These are phyloP conservation scores for Cylindrotheca closterium DNA, from an alignment of 108 stramenopile species.

Conservation along the genomic window DNA sequence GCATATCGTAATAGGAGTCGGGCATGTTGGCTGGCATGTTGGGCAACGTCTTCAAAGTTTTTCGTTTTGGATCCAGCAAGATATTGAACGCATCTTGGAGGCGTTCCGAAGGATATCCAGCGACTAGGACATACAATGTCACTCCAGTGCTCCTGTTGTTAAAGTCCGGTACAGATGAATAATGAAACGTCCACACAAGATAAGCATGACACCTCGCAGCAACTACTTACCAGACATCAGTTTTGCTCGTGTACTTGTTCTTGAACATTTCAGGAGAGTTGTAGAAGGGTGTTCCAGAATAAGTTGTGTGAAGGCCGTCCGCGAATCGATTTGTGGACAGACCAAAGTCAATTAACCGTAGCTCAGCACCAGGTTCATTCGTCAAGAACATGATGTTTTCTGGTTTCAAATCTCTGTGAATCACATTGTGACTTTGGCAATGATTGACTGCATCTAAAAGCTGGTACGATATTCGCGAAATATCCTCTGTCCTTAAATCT, in stretches of 20 bases:
- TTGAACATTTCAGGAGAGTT: constrained; percentile 80
- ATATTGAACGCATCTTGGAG: constrained; percentile 71
- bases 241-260: constrained; percentile 50
- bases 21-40: constrained; percentile 78
- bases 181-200: not conserved
- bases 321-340: constrained; percentile 39
- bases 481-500: constrained; percentile 77
- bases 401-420: constrained; percentile 40
- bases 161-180: no score
- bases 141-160: constrained; percentile 30
- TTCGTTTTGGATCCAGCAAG: constrained; percentile 36
- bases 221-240: constrained; percentile 74
- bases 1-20: constrained; percentile 62
- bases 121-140: constrained; percentile 73
- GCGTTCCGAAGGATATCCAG: constrained; percentile 67
- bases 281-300: constrained; percentile 79
- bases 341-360: constrained; percentile 82
- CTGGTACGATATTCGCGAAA: constrained; percentile 73
- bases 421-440: constrained; percentile 58
- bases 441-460: constrained; percentile 68
- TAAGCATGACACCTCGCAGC: no score
- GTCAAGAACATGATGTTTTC: constrained; percentile 69
- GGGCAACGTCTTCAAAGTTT: constrained; percentile 46
- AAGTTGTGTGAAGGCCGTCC: constrained; percentile 56
- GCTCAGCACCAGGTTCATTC: constrained; percentile 35